These are phyloP conservation scores for Spergularia bocconei DNA, from an alignment of 148 eudicot genomes.

Conservation along the genomic window DNA sequence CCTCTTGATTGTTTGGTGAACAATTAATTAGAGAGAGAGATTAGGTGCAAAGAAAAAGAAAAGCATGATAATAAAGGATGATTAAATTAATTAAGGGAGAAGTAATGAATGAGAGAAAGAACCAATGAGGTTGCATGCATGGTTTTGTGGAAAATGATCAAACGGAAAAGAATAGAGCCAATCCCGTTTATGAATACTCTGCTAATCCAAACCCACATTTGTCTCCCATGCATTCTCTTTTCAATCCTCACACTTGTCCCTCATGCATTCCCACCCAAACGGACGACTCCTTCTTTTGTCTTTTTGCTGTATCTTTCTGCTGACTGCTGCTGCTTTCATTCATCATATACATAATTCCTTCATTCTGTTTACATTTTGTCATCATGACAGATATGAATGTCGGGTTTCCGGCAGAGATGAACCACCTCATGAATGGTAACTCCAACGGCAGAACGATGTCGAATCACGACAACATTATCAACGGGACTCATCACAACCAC, in stretches of 20 bases:
- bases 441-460: neutral
- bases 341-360: neutral
- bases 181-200: neutral
- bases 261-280: constrained; percentile 20
- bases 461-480: constrained; percentile 9
- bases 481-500: neutral
- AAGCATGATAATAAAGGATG: neutral
- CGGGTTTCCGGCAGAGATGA: neutral
- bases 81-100: neutral
- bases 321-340: no score
- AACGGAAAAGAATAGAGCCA: constrained; percentile 1
- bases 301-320: no score
- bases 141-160: neutral
- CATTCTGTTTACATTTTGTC: neutral
- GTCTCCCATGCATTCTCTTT: constrained; percentile 44
- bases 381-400: constrained; percentile 2
- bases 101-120: neutral
- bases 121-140: constrained; percentile 21
- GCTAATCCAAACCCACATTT: constrained; percentile 26
- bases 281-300: no score
- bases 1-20: neutral
- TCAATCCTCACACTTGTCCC: constrained; percentile 21
- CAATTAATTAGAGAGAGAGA: neutral
- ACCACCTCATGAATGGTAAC: neutral
- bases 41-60: neutral